phyloP scores from a whole-genome alignment of 345 rosid genomes.

The Populus tremula region DNA sequence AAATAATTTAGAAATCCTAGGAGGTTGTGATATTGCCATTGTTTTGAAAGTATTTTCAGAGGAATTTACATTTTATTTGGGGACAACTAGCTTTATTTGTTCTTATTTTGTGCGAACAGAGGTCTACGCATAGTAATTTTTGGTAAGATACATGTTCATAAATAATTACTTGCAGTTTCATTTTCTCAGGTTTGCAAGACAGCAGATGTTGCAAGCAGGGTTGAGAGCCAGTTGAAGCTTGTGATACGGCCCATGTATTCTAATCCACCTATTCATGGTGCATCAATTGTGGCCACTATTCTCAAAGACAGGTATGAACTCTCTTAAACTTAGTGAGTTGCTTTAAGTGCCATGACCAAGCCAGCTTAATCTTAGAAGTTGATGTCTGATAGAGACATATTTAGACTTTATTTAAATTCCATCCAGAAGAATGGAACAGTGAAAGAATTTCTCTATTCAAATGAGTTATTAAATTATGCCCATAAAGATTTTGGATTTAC shows the following conservation, averaged over 20 bases:
- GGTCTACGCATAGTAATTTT: too few species aligned
- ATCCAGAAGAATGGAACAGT: background rate
- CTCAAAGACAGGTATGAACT: slow-evolving; percentile 19
- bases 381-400: background rate
- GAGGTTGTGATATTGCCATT: too few species aligned
- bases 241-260: slow-evolving; percentile 59
- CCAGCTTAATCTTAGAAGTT: background rate
- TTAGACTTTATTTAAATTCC: slow-evolving; percentile 1
- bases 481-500: background rate
- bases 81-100: background rate
- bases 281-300: slow-evolving; percentile 46
- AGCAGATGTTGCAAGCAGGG: slow-evolving; percentile 42
- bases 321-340: background rate
- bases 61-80: background rate
- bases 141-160: too few species aligned
- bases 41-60: background rate
- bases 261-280: slow-evolving; percentile 60
- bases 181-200: slow-evolving; percentile 44
- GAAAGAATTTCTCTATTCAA: background rate
- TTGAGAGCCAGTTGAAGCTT: slow-evolving; percentile 56
- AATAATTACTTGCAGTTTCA: background rate
- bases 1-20: too few species aligned
- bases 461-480: background rate
- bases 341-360: background rate
- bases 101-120: background rate